These are phyloP conservation scores for Hypoxylon rickii DNA, from an alignment of 495 filamentous ascomycete genomes.

Conservation along the genomic window DNA sequence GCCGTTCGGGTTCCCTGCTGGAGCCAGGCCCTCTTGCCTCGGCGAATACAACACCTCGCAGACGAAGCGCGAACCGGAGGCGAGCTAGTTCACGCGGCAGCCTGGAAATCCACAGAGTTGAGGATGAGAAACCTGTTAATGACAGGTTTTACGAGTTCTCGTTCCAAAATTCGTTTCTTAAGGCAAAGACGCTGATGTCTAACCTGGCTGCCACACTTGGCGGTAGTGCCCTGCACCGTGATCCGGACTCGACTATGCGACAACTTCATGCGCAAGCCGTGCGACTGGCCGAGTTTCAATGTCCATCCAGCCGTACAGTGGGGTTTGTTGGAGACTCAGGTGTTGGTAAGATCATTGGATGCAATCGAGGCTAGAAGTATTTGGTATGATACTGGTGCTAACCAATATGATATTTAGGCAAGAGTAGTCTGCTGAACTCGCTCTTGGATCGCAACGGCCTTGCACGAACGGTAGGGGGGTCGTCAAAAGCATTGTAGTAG, in stretches of 20 bases:
- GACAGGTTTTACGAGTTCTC: background rate
- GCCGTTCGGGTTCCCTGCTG: background rate
- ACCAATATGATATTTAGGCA: background rate
- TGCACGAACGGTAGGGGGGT: background rate
- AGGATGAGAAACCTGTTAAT: background rate
- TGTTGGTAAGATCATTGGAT: background rate
- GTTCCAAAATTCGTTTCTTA: background rate
- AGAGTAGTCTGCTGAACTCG: background rate
- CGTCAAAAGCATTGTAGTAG: background rate
- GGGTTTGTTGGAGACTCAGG: background rate
- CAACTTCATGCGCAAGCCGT: background rate
- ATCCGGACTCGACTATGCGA: background rate
- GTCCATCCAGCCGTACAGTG: background rate
- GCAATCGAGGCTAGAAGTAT: too few species aligned
- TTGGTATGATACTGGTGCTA: too few species aligned
- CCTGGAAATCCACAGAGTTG: background rate
- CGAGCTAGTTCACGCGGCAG: background rate
- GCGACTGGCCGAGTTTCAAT: background rate
- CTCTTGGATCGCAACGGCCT: background rate
- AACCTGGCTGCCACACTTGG: background rate
- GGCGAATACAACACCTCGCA: too few species aligned
- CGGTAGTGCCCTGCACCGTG: background rate
- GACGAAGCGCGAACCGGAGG: background rate
- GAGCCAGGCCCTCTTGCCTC: background rate
- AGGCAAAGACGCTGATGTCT: background rate